Base-by-base conservation (phyloP, 345 rosid species). In the Salix viminalis region DNA sequence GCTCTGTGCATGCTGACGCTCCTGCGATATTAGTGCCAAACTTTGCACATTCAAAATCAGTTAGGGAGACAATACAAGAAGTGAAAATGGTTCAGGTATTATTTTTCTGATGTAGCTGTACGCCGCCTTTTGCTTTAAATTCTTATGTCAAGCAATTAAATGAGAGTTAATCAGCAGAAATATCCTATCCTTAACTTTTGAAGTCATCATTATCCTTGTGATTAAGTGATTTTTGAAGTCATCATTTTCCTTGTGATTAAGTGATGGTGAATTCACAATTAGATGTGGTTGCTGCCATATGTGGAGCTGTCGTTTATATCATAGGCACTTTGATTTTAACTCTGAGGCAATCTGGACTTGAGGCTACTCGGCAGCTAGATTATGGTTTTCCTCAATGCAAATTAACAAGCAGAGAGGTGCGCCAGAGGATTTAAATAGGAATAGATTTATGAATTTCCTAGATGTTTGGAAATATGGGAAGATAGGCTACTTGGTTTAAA, bases 71-170 rank as follows among this genome's bases (percentile, higher is more conserved):
- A n/a, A 84, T 94, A 60, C 92, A 90, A 75, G 94, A 92, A 87
- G 92, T 90, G 72, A 88, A 85, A 83, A 89, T 94, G 94, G 89
- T 94, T 70, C 97, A 90, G 93, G 97, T 94, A 85, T 16, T 39
- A 11, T 19, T 50, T 16, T 30, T n/a, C 60, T 68, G 36, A 72
- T 28, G 36, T 52, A 54, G 6, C 23, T 21, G 21, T 58, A 21
- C 5, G 37, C 24, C 3, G 26, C 24, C 66, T 34, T 71, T 16
- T 21, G 23, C 39, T 36, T 19, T 19, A 69, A 12, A 44, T 44
- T 14, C 11, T 21, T 48, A 19, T 37, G 54, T 44, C 5, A 26
- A 62, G 34, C 58, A 52, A 69, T 34, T 44, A 13, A 44, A 44
- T 44, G 50, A 44, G 16, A 23, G 30, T 11, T 9, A 7, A 18